Conservation (phyloP, 139 green algal genomes). For the Chlamydomonas incerta region DNA sequence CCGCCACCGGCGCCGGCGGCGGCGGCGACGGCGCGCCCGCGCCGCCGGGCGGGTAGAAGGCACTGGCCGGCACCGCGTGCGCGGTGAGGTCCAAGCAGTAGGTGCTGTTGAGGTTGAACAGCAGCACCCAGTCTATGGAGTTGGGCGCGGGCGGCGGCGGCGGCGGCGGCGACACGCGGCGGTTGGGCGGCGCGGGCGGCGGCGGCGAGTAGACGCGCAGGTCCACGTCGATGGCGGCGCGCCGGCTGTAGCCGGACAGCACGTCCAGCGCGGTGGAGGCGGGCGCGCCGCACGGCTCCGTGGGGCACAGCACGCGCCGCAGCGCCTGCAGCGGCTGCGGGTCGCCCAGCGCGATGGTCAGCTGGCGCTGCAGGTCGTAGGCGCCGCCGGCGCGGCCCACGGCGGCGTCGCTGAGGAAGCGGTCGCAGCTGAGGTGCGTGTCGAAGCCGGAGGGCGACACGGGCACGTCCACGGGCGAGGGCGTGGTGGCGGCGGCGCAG, state of each 20-base stretch:
- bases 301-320: not conserved
- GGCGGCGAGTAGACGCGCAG: slow-evolving; percentile 20
- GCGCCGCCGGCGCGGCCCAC: not conserved
- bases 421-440: slow-evolving; percentile 1
- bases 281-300: not conserved
- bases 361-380: not conserved
- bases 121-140: slow-evolving; percentile 16
- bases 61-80: not conserved
- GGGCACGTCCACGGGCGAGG: slow-evolving; percentile 5
- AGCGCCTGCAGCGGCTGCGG: not conserved
- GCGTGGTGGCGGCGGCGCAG: not conserved
- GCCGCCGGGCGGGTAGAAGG: not conserved
- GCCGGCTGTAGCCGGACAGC: slow-evolving; percentile 6
- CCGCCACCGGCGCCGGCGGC: not conserved
- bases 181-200: not conserved
- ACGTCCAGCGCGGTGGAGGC: slow-evolving; percentile 9
- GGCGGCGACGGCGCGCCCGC: not conserved
- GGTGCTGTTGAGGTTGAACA: not conserved
- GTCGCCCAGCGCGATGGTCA: slow-evolving; percentile 6
- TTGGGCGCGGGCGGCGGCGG: slow-evolving; percentile 22
- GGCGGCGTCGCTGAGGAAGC: not conserved
- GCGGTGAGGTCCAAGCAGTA: slow-evolving; percentile 14
- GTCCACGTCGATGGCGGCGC: slow-evolving; percentile 10
- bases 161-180: slow-evolving; percentile 13
- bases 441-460: not conserved